phyloP scores from a whole-genome alignment of 2,329 filamentous ascomycete species.

The Botrytis squamosa region DNA sequence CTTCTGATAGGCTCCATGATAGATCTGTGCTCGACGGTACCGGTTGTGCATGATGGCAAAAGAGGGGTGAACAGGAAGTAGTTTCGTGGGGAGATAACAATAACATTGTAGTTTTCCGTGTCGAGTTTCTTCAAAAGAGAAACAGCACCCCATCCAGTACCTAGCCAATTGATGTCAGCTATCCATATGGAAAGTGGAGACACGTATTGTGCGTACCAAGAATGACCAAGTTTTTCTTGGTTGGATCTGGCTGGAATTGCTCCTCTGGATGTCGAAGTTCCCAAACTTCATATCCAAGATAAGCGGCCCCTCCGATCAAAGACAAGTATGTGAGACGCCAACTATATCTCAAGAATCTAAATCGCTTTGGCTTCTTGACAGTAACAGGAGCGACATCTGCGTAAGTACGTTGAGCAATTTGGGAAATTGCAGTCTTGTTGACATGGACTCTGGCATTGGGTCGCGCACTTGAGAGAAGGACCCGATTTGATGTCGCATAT shows the following conservation, averaged over 20 bases:
- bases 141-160: slow-evolving; percentile 94
- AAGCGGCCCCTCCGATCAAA: slow-evolving; percentile 65
- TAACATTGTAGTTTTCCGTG: slow-evolving; percentile 97
- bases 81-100: slow-evolving; percentile 96
- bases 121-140: slow-evolving; percentile 98
- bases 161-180: slow-evolving; percentile 47
- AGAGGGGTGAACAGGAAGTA: slow-evolving; percentile 99
- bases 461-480: slow-evolving; percentile 32
- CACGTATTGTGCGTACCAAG: slow-evolving; percentile 61
- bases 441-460: slow-evolving; percentile 31
- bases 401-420: slow-evolving; percentile 47
- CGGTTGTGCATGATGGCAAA: slow-evolving; percentile 94
- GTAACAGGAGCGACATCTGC: slow-evolving; percentile 44
- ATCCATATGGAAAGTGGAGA: slow-evolving; percentile 1
- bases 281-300: slow-evolving; percentile 79
- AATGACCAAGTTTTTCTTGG: slow-evolving; percentile 95
- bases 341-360: slow-evolving; percentile 71
- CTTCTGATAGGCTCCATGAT: slow-evolving; percentile 99
- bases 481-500: slow-evolving; percentile 33
- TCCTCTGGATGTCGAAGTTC: slow-evolving; percentile 76
- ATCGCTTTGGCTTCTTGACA: slow-evolving; percentile 54
- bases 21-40: slow-evolving; percentile 95
- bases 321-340: slow-evolving; percentile 84
- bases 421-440: slow-evolving; percentile 37
- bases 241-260: slow-evolving; percentile 75